These are phyloP conservation scores for Chenopodium album DNA, from an alignment of 148 eudicot species.

Conservation along the genomic window DNA sequence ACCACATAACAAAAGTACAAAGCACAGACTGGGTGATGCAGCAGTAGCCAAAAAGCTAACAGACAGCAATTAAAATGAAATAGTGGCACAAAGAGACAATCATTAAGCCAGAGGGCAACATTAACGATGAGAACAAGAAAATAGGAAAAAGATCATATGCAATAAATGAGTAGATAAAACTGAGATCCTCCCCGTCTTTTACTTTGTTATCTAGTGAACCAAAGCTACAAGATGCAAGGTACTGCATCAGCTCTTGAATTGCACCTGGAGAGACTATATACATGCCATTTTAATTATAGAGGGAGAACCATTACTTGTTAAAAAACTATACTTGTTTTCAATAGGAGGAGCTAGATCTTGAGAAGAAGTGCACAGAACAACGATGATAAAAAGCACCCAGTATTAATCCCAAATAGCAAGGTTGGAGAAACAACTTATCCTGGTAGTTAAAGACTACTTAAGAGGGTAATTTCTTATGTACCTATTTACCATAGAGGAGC, in stretches of 20 bases:
- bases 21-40: neutral
- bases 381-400: neutral
- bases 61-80: neutral
- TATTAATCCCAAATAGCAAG: neutral
- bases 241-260: neutral
- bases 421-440: neutral
- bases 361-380: neutral
- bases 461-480: neutral
- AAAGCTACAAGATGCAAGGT: neutral
- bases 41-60: neutral
- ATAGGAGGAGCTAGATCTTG: neutral
- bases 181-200: neutral
- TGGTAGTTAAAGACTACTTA: neutral
- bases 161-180: neutral
- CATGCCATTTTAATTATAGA: neutral
- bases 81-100: neutral
- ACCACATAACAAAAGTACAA: neutral
- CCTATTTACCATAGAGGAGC: neutral
- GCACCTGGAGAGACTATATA: neutral
- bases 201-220: neutral
- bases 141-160: neutral
- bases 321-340: neutral
- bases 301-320: neutral
- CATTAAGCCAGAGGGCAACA: neutral
- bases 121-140: neutral